Base-by-base conservation (phyloP, 352 stramenopile genomes). In the Phytophthora rubi region DNA sequence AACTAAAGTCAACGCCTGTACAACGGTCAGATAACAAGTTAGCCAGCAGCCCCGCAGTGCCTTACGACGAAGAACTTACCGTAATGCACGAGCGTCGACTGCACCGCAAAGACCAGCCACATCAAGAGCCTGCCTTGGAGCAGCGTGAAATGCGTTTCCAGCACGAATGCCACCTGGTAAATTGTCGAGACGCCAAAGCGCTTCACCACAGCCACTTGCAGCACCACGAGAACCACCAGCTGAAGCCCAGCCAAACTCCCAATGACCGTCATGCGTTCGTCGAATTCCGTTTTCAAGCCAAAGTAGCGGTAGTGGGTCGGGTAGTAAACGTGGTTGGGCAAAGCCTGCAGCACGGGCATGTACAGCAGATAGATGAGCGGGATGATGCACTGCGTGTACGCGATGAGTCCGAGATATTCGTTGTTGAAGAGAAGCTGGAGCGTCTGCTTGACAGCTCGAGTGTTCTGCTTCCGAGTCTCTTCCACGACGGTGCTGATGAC, bases 101-200 rank as follows among this genome's bases (percentile, higher is more conserved):
- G 70, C 21, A 76, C 65, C 1, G 59, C 70, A 39, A 76, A 76
- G 21, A 76, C 53, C 2, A 76, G 23, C 64, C 64, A 76, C 58
- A 76, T 64, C 39, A 89, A 61, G 21, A 89, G 59, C 37, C 75
- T 66, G 7, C 71, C 72, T 57, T 86, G 81, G 6, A 87, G 53
- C 8, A 83, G 30, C 0, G 62, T 16, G 13, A 65, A 71, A 4
- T 82, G 75, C 0, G 56, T 75, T 47, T 89, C 75, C 16, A 86
- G 57, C 37, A 89, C 81, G 47, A 89, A 89, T n/a, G 63, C 77
- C 9, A 87, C 54, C n/a, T 83, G 77, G n/a, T 79, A 78, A 13
- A 89, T 60, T 1, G 71, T 61, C 16, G 73, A 62, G 4, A 80
- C 28, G 6, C 65, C 60, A 32, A 80, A 80, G 6, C 61, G 59